Base-by-base conservation (phyloP, 169 alveolate species). In the Sarcocystis neurona region DNA sequence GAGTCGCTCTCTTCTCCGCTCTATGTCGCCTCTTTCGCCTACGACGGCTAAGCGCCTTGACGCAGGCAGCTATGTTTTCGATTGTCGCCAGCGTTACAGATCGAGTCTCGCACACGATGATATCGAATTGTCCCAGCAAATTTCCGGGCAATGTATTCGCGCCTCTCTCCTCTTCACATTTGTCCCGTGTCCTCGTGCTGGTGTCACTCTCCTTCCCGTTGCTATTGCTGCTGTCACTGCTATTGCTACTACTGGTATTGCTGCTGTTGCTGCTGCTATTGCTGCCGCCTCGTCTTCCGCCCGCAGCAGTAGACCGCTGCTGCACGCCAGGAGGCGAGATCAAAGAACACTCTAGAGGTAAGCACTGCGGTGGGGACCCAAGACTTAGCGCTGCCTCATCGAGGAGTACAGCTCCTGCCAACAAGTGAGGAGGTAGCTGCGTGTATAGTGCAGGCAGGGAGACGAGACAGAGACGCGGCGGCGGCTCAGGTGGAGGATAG, bases 341-440 rank as follows among this genome's bases (percentile, higher is more conserved):
- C n/a, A 32, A 47, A 5, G 79, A 70, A 23, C 82, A 72, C 34
- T 72, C 82, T 10, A 72, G 34, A 39, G 82, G 56, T 30, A 37
- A 4, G 82, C 15, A 39, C 34, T n/a, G 10, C 6, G 82, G 18
- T 6, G 82, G 32, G 4, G 47, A 2, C 43, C 82, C 82, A 10
- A 72, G 58, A 1, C 39, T 30, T 12, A 27, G 82, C 37, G 82
- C 82, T 1, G 34, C 82, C 37, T 48, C 56, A 56, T 72, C 82
- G 27, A 72, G 82, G n/a, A 72, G 53, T 8, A 72, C 82, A 30
- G 82, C 82, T 5, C 58, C 56, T 0, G 1, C 41, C 4, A 8
- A 3, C 56, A 72, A 32, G 32, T 72, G 82, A 32, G 82, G 82
- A 4, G 82, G 82, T 20, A 72, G 82, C 82, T 72, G 82, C 4